Base-by-base conservation (phyloP, 1,284 basidiomycete species). In the Cryptococcus maquisensis region DNA sequence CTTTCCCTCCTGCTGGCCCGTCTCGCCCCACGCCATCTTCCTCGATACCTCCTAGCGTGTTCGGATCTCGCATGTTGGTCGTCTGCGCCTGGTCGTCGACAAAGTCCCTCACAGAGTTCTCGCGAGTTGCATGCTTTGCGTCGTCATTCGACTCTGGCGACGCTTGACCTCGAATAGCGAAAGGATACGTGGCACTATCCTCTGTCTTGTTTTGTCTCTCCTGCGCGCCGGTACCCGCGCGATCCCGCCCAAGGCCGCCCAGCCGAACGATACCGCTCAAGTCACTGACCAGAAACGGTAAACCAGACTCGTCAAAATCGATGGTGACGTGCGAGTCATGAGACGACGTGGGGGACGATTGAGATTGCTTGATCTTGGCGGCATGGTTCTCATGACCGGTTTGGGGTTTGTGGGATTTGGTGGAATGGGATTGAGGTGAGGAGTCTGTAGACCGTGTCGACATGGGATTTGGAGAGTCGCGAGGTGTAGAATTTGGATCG, bases 11-110 rank as follows among this genome's bases (percentile, higher is more conserved):
- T 48, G n/a, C 8, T 20, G 18, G 4, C 21, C 28, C 46, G 5
- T 18, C 46, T 15, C 44, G 7, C n/a, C 12, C 8, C 26, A 18
- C 26, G n/a, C 36, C 46, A 18, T 18, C 26, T 8, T 45, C 23
- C 21, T 36, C 21, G 16, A 42, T 24, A 54, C 51, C 24, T 51
- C 52, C 2, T 65, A 57, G 68, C 0, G 61, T 66, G 49, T 73
- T 73, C 6, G 71, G 70, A 48, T 73, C 71, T 6, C 54, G 48
- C 40, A 69, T 43, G 40, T 69, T 70, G 18, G 56, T 55, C 0
- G 67, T 72, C 16, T 64, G 52, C 1, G 72, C 66, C 57, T 74
- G 72, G 15, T 59, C 51, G 9, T 63, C 58, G 20, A 74, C 61
- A 42, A 73, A 74, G 39, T 64, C 55, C 35, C 59, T 63, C 4